phyloP scores from a whole-genome alignment of 1,284 basidiomycete genomes.

The Exobasidium rhododendri region DNA sequence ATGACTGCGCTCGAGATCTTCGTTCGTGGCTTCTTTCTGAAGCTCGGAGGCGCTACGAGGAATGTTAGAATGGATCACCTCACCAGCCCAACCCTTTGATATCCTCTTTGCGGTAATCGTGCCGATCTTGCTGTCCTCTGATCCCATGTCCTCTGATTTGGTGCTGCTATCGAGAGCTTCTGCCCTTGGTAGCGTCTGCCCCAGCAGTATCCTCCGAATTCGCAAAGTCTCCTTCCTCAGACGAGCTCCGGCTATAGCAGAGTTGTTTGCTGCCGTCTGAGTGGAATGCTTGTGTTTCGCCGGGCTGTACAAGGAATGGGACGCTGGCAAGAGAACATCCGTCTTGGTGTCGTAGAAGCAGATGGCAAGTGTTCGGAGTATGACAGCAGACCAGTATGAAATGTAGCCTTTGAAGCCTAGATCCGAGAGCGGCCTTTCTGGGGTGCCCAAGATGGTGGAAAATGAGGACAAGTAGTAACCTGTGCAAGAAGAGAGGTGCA shows the following conservation, averaged over 20 bases:
- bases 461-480: constrained; percentile 78
- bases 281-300: not conserved
- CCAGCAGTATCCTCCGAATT: constrained; percentile 16
- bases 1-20: not conserved
- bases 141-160: not conserved
- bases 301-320: constrained; percentile 1
- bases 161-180: not conserved
- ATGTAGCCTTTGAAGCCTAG: constrained; percentile 87
- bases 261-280: constrained; percentile 15
- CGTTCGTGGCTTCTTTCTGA: not conserved
- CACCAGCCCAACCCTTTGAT: not conserved
- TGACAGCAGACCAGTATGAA: constrained; percentile 81
- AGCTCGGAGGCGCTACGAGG: not conserved
- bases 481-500: constrained; percentile 60
- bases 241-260: constrained; percentile 12
- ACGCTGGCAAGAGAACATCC: constrained; percentile 6
- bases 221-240: constrained; percentile 10
- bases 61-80: not conserved
- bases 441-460: constrained; percentile 77
- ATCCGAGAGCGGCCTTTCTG: constrained; percentile 90
- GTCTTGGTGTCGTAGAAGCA: constrained; percentile 46
- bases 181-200: constrained; percentile 9
- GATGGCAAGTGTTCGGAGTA: constrained; percentile 75
- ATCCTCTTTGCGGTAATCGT: constrained; percentile 8
- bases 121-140: not conserved